A percentile compares a stretch with the other conserved stretches of the same genome.
Conservation (phyloP, 495 filamentous ascomycete genomes). For the Pyrenula aspistea region DNA sequence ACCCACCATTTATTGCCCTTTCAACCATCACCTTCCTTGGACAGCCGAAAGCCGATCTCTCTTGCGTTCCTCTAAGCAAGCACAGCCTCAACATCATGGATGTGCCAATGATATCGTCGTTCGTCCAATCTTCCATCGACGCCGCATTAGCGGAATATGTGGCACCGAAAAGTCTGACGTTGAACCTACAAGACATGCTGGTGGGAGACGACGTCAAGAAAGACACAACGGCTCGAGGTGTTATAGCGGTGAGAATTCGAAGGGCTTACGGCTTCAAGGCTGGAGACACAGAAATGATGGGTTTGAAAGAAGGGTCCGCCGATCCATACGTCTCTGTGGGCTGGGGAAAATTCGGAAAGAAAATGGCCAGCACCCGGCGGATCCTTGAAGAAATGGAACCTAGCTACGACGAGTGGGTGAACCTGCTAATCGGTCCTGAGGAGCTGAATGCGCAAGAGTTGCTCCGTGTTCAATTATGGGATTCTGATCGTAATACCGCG, state of each 20-base stretch:
- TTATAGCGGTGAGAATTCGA: conserved; percentile 50
- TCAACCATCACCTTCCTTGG: conserved; percentile 64
- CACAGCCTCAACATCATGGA: conserved; percentile 59
- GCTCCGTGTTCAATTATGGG: conserved; percentile 57
- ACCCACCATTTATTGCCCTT: conserved; percentile 59
- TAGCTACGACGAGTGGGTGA: conserved; percentile 55
- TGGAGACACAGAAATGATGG: conserved; percentile 45
- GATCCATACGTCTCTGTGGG: conserved; percentile 60
- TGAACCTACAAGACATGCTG: conserved; percentile 63
- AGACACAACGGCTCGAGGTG: conserved; percentile 51
- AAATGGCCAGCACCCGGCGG: conserved; percentile 9
- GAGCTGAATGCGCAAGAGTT: conserved; percentile 64
- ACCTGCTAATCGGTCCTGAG: conserved; percentile 50
- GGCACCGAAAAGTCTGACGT: conserved; percentile 57
- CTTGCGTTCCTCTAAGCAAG: conserved; percentile 54
- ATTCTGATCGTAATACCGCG: conserved; percentile 54
- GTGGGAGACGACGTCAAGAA: conserved; percentile 68
- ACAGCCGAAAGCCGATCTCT: conserved; percentile 60
- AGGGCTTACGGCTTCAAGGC: conserved; percentile 52
- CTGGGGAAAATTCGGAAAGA: conserved; percentile 67
- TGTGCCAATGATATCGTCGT: conserved; percentile 56
- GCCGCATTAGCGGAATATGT: conserved; percentile 61
- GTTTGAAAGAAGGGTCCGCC: conserved; percentile 43
- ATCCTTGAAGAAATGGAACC: conserved; percentile 19
- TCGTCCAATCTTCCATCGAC: conserved; percentile 61